Evolutionary conservation across 768 basidiomycete genomes (phyloP).

Genomic region (Ephemerocybe angulata): DNA sequence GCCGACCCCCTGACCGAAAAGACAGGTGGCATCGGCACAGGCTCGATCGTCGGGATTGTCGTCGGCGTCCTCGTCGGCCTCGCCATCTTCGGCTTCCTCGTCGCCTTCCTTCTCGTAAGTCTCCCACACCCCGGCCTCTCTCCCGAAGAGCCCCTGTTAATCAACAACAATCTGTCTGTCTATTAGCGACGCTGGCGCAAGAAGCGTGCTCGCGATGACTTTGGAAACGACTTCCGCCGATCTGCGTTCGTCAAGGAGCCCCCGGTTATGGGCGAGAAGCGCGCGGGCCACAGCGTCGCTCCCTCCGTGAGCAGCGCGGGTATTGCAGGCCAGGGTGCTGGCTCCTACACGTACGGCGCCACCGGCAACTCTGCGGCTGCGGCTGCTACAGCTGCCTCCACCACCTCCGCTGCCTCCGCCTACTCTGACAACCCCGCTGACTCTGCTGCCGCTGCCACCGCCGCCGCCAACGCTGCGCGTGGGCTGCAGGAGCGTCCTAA

Average conservation of each 20-base stretch:
- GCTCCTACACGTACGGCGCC: constrained; percentile 11
- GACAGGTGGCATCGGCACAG: constrained; percentile 29
- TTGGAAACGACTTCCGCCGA: constrained; percentile 32
- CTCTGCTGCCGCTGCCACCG: neutral
- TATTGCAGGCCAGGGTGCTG: constrained; percentile 40
- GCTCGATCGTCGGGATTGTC: constrained; percentile 43
- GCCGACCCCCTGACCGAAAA: constrained; percentile 4
- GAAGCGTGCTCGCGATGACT: constrained; percentile 32
- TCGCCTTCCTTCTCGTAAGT: constrained; percentile 40
- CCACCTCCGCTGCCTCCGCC: constrained; percentile 26
- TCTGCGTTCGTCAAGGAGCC: constrained; percentile 23
- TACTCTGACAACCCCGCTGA: constrained; percentile 5
- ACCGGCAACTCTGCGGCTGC: constrained; percentile 13
- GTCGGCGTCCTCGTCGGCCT: constrained; percentile 33
- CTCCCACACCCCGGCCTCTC: neutral
- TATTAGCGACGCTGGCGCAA: constrained; percentile 36
- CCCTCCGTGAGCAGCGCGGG: constrained; percentile 33
- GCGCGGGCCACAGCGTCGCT: constrained; percentile 19
- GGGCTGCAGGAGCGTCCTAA: constrained; percentile 20
- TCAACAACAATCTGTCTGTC: constrained; percentile 2
- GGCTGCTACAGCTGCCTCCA: no score
- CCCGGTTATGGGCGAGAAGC: constrained; percentile 20
- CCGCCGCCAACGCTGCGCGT: neutral
- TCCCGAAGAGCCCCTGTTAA: no score
- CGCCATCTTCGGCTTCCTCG: constrained; percentile 34